Percentiles rank a stretch among this genome's conserved stretches.
Conservation (phyloP, 2,329 filamentous ascomycete genomes). For the Coniochaeta sp. region DNA sequence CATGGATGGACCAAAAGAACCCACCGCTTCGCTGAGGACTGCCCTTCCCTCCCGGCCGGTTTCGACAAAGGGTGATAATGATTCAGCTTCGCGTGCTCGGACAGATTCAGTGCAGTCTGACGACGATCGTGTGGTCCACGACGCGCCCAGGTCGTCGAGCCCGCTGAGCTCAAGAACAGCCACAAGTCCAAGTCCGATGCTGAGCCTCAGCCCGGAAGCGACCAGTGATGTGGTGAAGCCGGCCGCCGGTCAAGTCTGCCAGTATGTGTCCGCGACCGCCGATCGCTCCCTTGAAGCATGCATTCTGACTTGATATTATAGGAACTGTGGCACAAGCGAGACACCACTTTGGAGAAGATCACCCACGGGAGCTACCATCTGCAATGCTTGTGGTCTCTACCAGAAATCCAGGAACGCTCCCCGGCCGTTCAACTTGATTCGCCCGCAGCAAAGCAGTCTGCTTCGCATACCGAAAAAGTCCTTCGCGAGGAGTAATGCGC, state of each 20-base stretch:
- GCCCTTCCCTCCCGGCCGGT: constrained; percentile 15
- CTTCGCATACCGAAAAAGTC: constrained; percentile 33
- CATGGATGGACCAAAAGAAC: background rate
- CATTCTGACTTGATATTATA: constrained; percentile 28
- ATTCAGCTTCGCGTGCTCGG: constrained; percentile 4
- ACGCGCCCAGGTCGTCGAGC: background rate
- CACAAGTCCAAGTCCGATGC: constrained; percentile 7
- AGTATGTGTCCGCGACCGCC: background rate
- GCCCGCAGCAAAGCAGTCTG: constrained; percentile 47
- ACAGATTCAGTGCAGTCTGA: background rate
- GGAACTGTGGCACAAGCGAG: constrained; percentile 90
- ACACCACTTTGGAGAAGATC: constrained; percentile 94
- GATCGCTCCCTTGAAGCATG: constrained; percentile 1
- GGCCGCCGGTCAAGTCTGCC: background rate
- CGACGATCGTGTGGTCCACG: background rate
- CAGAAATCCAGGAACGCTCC: constrained; percentile 87
- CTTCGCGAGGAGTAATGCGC: constrained; percentile 28
- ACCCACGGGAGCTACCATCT: constrained; percentile 88
- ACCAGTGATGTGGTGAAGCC: background rate
- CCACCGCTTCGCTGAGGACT: constrained; percentile 7
- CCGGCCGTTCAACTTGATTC: constrained; percentile 83
- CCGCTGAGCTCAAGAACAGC: background rate
- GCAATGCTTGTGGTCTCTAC: constrained; percentile 95
- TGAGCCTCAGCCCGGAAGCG: background rate
- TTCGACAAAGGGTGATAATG: constrained; percentile 7